A percentile compares a stretch with the other conserved stretches of the same genome.
phyloP scores from a whole-genome alignment of 306 rosid species.

The Rubus parviflorus region DNA sequence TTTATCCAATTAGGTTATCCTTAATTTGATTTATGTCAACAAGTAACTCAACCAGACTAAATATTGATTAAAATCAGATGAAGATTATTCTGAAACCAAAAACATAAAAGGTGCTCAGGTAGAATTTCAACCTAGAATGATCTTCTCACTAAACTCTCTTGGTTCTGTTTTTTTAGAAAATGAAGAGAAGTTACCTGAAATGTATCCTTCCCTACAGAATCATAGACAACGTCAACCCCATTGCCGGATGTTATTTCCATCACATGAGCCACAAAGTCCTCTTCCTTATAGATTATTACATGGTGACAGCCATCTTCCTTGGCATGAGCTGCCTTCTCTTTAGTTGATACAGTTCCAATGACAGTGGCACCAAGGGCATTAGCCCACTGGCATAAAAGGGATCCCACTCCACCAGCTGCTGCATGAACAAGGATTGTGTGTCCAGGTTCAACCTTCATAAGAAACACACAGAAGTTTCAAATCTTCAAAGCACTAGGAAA shows the following conservation, averaged over 20 bases:
- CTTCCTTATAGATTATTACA: slow-evolving; percentile 64
- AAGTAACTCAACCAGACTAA: neutral
- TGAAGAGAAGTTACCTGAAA: slow-evolving; percentile 54
- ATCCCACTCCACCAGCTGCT: slow-evolving; percentile 97
- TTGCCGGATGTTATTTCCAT: slow-evolving; percentile 72
- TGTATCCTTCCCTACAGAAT: slow-evolving; percentile 91
- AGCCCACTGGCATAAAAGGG: slow-evolving; percentile 95
- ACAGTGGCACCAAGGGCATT: slow-evolving; percentile 89
- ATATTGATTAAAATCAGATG: neutral
- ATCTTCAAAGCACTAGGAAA: neutral
- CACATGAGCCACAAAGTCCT: slow-evolving; percentile 79
- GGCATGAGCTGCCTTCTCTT: slow-evolving; percentile 91
- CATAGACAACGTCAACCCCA: slow-evolving; percentile 92
- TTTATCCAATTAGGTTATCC: neutral
- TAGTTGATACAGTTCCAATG: slow-evolving; percentile 78
- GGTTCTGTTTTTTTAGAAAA: neutral
- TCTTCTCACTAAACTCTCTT: neutral
- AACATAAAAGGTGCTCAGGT: neutral
- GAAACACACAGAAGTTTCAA: neutral
- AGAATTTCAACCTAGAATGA: neutral
- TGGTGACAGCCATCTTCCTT: slow-evolving; percentile 89
- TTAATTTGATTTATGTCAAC: neutral
- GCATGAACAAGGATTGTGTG: slow-evolving; percentile 83
- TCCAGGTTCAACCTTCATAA: slow-evolving; percentile 69
- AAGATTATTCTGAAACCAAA: neutral